These are phyloP conservation scores for Cinnamomum micranthum DNA, from an alignment of 164 flowering plant genomes.

Conservation along the genomic window DNA sequence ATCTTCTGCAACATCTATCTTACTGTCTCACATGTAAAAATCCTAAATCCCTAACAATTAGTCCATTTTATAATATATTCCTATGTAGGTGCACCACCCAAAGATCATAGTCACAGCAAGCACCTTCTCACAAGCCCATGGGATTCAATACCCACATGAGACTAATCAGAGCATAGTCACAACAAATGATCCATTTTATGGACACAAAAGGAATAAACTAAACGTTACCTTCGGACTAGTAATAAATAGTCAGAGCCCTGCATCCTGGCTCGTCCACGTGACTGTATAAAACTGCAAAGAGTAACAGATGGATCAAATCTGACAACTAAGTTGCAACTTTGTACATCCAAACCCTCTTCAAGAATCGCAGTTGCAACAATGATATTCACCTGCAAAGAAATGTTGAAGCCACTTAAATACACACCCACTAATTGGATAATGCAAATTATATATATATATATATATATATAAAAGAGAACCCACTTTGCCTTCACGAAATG, in stretches of 20 bases:
- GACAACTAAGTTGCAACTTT: constrained; percentile 88
- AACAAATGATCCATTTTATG: neutral
- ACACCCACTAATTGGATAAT: neutral
- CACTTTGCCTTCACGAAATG: constrained; percentile 70
- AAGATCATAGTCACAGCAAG: neutral
- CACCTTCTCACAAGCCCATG: neutral
- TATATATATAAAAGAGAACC: constrained; percentile 6
- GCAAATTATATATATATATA: too few relatives aligned
- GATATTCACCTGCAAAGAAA: constrained; percentile 59
- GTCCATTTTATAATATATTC: too few relatives aligned
- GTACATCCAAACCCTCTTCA: constrained; percentile 95
- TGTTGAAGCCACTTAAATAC: neutral
- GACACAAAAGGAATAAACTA: neutral
- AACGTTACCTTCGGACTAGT: constrained; percentile 56
- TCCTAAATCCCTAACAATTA: too few relatives aligned
- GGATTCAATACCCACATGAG: too few relatives aligned
- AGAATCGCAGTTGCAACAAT: constrained; percentile 91
- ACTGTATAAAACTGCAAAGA: constrained; percentile 84
- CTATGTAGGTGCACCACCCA: neutral
- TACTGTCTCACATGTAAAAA: too few relatives aligned
- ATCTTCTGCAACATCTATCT: too few relatives aligned
- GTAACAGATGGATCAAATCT: constrained; percentile 79
- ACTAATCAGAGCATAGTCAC: neutral
- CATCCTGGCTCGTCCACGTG: constrained; percentile 93
- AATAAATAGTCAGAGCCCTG: constrained; percentile 68